Evolutionary conservation across 306 rosid genomes (phyloP).

Genomic region (Vigna nakashimae): DNA sequence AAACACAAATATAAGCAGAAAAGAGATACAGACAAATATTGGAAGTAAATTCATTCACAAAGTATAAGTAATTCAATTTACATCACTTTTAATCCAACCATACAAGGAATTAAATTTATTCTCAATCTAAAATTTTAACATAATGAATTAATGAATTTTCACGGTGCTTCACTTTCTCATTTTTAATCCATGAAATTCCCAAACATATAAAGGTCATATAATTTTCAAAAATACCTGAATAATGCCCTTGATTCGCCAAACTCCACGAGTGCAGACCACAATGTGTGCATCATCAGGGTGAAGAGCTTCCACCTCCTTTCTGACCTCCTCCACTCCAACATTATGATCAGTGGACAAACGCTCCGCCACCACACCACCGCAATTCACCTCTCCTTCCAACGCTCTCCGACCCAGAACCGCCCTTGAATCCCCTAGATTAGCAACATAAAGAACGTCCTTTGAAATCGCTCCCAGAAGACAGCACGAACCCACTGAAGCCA

Average conservation of each 20-base stretch:
- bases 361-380: conserved; percentile 57
- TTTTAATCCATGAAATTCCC: too few species aligned
- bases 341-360: conserved; percentile 76
- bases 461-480: conserved; percentile 73
- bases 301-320: conserved; percentile 73
- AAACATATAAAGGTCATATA: background rate
- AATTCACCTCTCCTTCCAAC: conserved; percentile 32
- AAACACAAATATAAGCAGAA: background rate
- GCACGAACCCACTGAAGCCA: conserved; percentile 76
- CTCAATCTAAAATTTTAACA: too few species aligned
- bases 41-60: background rate
- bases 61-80: background rate
- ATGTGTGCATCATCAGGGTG: conserved; percentile 76
- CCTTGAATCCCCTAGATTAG: conserved; percentile 79
- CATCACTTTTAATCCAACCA: too few species aligned
- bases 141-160: too few species aligned
- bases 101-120: too few species aligned
- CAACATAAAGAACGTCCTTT: conserved; percentile 59
- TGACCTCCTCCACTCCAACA: conserved; percentile 69
- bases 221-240: conserved; percentile 58
- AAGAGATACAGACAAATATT: background rate
- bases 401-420: conserved; percentile 69
- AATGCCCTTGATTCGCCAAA: conserved; percentile 83
- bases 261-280: conserved; percentile 61
- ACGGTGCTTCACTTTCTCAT: too few species aligned